A percentile compares a stretch with the other conserved stretches of the same genome.
phyloP scores from a whole-genome alignment of 2,329 filamentous ascomycete species.

The Aspergillus ochraceus region DNA sequence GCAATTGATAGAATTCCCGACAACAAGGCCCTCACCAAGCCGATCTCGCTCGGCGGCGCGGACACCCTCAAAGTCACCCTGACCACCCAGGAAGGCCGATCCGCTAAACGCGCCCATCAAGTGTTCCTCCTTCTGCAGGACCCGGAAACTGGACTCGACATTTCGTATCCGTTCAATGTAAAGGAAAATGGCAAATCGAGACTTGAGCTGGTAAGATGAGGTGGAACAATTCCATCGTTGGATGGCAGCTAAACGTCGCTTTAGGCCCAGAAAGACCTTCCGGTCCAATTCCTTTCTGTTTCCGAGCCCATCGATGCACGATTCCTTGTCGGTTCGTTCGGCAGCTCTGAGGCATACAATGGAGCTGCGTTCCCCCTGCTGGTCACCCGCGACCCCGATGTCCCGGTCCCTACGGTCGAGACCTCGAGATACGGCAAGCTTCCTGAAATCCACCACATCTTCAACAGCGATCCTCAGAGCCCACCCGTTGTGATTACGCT shows the following conservation, averaged over 20 bases:
- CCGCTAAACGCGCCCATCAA: conserved; percentile 84
- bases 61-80: conserved; percentile 81
- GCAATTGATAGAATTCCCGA: conserved; percentile 54
- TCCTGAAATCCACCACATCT: conserved; percentile 86
- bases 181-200: conserved; percentile 87
- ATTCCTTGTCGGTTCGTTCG: conserved; percentile 84
- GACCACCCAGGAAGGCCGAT: conserved; percentile 76
- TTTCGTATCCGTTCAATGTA: conserved; percentile 78
- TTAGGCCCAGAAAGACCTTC: conserved; percentile 86
- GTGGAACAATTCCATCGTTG: neutral
- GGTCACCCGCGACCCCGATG: conserved; percentile 63
- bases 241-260: conserved; percentile 1
- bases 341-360: conserved; percentile 67
- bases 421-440: conserved; percentile 81
- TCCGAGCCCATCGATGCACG: conserved; percentile 72
- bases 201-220: conserved; percentile 72
- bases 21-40: conserved; percentile 60
- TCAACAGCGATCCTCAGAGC: conserved; percentile 75
- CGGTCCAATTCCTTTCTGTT: conserved; percentile 73
- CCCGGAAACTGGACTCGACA: conserved; percentile 72
- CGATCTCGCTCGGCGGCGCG: conserved; percentile 63
- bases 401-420: conserved; percentile 61
- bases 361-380: conserved; percentile 71
- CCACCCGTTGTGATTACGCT: conserved; percentile 78
- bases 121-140: conserved; percentile 86